phyloP scores from a whole-genome alignment of 108 stramenopile species.

The Stephanodiscus triporus region DNA sequence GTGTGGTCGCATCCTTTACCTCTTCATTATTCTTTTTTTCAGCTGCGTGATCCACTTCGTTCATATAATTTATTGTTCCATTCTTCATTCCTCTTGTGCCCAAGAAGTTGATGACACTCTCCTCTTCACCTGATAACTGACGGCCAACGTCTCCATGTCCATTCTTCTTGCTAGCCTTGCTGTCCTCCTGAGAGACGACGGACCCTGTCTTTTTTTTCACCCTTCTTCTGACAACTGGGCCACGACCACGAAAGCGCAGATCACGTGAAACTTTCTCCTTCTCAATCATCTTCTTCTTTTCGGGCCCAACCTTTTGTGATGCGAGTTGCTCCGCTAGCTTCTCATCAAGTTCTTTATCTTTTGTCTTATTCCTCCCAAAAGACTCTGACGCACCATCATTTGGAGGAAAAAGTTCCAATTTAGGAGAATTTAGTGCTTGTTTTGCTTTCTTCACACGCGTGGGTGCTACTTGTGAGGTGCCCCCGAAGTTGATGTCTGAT shows the following conservation, averaged over 20 bases:
- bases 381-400: background rate
- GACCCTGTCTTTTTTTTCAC: background rate
- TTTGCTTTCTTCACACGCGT: background rate
- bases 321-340: background rate
- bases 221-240: background rate
- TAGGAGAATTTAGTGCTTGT: background rate
- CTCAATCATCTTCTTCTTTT: background rate
- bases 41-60: conserved; percentile 1
- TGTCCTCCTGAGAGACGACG: background rate
- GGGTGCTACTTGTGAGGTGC: background rate
- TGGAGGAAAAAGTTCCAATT: background rate
- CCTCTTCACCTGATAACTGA: background rate
- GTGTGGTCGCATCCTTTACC: background rate
- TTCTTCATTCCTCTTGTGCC: background rate
- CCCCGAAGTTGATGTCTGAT: background rate
- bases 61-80: background rate
- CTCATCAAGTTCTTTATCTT: background rate
- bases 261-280: background rate
- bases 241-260: too few relatives aligned
- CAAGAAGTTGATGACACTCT: background rate
- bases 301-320: background rate
- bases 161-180: background rate
- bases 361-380: background rate
- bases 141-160: too few relatives aligned
- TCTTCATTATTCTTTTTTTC: conserved; percentile 5